Base-by-base conservation (phyloP, 1,139 yeast species). In the Nadsonia commutata region DNA sequence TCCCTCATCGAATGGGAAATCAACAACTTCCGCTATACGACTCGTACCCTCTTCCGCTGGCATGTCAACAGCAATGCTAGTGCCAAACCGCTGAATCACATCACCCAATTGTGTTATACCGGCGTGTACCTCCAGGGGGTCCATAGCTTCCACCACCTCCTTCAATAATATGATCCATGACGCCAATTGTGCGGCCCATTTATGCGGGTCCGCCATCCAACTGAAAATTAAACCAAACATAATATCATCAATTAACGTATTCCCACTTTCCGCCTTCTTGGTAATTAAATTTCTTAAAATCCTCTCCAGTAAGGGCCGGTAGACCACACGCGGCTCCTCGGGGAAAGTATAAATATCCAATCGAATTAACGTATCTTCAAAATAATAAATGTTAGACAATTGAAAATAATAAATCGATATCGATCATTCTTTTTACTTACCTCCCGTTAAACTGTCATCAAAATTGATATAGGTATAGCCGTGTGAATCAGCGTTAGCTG, bases 391-490 rank as follows among this genome's bases (percentile, higher is more conserved):
- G 13, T 27, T 27, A 27, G 33, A 6, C 23, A 27, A 27, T 9
- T 9, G n/a, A 27, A 16, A 27, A 27, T 9, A 27, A 63, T 1
- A 63, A 46, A 39, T 62, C 59, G 3, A 63, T 43, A 16, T 62
- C 60, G 2, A 64, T 51, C 18, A 62, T 43, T 11, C 49, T 40
- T 31, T 21, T 21, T 13, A 27, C 33, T 46, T 52, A 44, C 57
- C 62, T 21, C 58, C 60, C 16, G 58, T 56, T n/a, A 60, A 60
- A 3, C 50, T 49, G 36, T 63, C 65, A 18, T 48, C 50, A 45
- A 55, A 57, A 39, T 62, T 62, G 6, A 64, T 49, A 46, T 48
- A 65, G 1, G 64, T 54, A 45, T 64, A 67, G 1, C 67, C 68
- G 20, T 64, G 42, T 2, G 60, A 57, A 45, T 58, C 54, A 2